Percentiles rank a stretch among this genome's conserved stretches.
These are phyloP conservation scores for Clonostachys chloroleuca DNA, from an alignment of 2,329 filamentous ascomycete genomes.

Conservation along the genomic window DNA sequence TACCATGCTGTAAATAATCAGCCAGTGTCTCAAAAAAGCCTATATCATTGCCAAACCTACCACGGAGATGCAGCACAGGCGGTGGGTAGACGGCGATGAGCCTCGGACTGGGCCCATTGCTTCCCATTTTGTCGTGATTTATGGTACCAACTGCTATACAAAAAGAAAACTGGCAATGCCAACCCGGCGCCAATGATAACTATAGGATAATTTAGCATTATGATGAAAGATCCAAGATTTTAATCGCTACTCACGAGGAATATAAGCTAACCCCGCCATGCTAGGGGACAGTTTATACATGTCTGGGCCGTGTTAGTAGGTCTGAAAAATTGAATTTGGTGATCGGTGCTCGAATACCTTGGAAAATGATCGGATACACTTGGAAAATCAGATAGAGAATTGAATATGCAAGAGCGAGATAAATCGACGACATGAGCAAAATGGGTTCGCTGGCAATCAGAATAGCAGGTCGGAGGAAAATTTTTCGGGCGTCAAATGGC, in stretches of 20 bases:
- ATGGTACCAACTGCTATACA: neutral
- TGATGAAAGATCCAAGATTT: neutral
- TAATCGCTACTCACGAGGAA: neutral
- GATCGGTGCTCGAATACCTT: neutral
- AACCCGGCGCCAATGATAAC: neutral
- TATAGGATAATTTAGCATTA: neutral
- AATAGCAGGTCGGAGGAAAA: neutral
- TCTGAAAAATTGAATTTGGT: neutral
- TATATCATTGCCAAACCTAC: neutral
- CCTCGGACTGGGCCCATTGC: neutral
- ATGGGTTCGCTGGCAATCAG: neutral
- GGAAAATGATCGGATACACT: neutral
- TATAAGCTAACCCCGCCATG: neutral
- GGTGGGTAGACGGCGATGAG: neutral
- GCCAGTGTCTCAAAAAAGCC: neutral
- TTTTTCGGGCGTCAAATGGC: neutral
- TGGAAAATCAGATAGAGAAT: neutral
- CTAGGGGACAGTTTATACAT: neutral
- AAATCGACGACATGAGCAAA: neutral
- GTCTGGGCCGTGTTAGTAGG: neutral
- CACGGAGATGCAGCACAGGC: neutral
- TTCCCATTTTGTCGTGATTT: neutral
- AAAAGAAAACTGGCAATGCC: neutral
- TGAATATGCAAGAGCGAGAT: neutral
- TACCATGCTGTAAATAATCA: conserved; percentile 29